phyloP scores from a whole-genome alignment of 805 yeast genomes.

The Saccharomyces paradoxus region DNA sequence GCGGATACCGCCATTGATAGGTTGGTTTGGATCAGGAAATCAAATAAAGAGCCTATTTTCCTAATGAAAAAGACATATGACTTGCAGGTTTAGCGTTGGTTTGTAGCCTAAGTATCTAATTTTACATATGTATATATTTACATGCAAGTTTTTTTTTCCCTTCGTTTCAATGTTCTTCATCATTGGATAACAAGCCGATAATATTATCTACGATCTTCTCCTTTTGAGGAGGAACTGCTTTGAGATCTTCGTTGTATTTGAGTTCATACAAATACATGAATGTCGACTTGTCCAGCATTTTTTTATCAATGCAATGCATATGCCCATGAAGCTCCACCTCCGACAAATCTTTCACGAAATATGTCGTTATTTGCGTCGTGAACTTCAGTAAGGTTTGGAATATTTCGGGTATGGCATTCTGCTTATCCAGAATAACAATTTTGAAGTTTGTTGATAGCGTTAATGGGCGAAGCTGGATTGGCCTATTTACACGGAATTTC shows the following conservation, averaged over 20 bases:
- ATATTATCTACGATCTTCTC: conserved; percentile 7
- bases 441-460: conserved; percentile 12
- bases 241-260: conserved; percentile 4
- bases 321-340: conserved; percentile 8
- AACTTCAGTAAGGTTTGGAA: conserved; percentile 10
- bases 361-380: conserved; percentile 12
- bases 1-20: conserved; percentile 48
- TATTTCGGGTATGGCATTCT: conserved; percentile 7
- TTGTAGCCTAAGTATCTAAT: background rate
- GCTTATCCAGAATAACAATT: conserved; percentile 11
- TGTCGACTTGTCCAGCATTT: conserved; percentile 17
- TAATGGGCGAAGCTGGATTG: conserved; percentile 4
- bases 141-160: background rate
- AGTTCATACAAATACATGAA: conserved; percentile 15
- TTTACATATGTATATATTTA: background rate
- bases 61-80: conserved; percentile 15
- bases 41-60: conserved; percentile 32
- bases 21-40: conserved; percentile 37
- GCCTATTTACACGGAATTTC: conserved; percentile 2
- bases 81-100: background rate
- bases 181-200: conserved; percentile 4
- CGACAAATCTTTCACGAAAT: conserved; percentile 13
- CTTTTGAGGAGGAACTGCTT: background rate
- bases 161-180: background rate
- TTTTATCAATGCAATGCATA: conserved; percentile 14